Conservation (phyloP, 78 protist genomes). For the Cavenderia fasciculata region DNA sequence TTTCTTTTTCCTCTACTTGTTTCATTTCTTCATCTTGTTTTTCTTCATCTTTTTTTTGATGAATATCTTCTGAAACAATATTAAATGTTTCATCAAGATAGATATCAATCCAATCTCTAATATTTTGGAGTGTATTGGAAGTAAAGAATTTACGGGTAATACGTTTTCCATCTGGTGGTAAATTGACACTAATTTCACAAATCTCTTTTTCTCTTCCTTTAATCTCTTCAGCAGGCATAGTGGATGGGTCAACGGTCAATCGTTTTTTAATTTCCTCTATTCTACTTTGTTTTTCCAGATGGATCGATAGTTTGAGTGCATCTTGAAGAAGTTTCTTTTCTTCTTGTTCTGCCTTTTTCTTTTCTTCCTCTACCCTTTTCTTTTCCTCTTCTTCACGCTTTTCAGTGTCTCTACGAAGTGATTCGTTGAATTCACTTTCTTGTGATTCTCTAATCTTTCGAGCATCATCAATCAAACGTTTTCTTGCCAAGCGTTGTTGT, state of each 20-base stretch:
- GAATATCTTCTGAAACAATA: too few relatives aligned
- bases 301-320: slow-evolving; percentile 38
- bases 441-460: slow-evolving; percentile 37
- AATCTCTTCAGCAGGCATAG: slow-evolving; percentile 19
- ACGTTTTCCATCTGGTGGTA: slow-evolving; percentile 69
- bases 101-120: slow-evolving; percentile 67
- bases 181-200: slow-evolving; percentile 25
- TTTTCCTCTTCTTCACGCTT: slow-evolving; percentile 4
- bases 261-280: not conserved
- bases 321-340: slow-evolving; percentile 1
- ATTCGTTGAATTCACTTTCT: slow-evolving; percentile 41
- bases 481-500: not conserved
- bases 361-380: not conserved
- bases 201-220: slow-evolving; percentile 9
- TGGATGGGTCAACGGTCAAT: slow-evolving; percentile 35
- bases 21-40: not conserved
- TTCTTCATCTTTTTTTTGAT: too few relatives aligned
- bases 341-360: slow-evolving; percentile 13
- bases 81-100: slow-evolving; percentile 23
- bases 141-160: slow-evolving; percentile 55
- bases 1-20: slow-evolving; percentile 10
- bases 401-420: slow-evolving; percentile 7
- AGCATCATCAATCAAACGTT: slow-evolving; percentile 6
- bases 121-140: slow-evolving; percentile 11
- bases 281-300: not conserved